Percentiles rank a stretch among this genome's conserved stretches.
Evolutionary conservation across 208 protist genomes (phyloP).

Genomic region (Leptomonas seymouri): DNA sequence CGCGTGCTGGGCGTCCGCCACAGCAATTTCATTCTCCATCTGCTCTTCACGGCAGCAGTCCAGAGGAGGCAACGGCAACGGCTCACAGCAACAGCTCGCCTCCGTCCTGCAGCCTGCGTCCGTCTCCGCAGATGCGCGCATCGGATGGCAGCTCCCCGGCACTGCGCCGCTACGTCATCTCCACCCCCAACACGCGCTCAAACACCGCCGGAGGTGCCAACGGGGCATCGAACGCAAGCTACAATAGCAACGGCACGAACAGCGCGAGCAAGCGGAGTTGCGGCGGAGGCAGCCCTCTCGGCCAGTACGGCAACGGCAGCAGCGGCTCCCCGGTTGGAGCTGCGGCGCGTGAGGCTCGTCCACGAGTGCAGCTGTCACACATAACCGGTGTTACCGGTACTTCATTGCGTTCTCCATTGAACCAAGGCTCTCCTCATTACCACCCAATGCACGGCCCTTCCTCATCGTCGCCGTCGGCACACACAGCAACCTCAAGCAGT

Average conservation of each 20-base stretch:
- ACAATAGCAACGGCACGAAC: constrained; percentile 6
- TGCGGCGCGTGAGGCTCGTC: constrained; percentile 13
- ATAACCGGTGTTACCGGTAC: not conserved
- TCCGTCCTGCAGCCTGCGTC: constrained; percentile 28
- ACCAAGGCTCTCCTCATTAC: not conserved
- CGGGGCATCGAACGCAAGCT: not conserved
- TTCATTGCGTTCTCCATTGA: constrained; percentile 8
- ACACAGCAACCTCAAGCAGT: not conserved
- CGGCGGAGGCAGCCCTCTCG: constrained; percentile 6
- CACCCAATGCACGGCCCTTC: not conserved
- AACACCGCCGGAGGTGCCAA: not conserved
- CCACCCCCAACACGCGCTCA: constrained; percentile 7
- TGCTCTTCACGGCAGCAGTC: constrained; percentile 14
- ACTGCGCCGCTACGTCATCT: constrained; percentile 33
- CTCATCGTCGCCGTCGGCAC: no score
- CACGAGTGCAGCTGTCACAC: constrained; percentile 30
- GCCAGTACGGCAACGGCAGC: not conserved
- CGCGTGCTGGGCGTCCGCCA: not conserved
- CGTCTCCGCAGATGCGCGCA: constrained; percentile 24
- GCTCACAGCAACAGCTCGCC: constrained; percentile 3
- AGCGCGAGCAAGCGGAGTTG: constrained; percentile 6
- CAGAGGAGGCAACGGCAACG: not conserved
- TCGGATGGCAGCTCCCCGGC: constrained; percentile 28
- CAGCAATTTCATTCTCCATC: constrained; percentile 1
- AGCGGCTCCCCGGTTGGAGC: constrained; percentile 3